These are phyloP conservation scores for Ganoderma multipileum DNA, from an alignment of 1,284 basidiomycete genomes.

Conservation along the genomic window DNA sequence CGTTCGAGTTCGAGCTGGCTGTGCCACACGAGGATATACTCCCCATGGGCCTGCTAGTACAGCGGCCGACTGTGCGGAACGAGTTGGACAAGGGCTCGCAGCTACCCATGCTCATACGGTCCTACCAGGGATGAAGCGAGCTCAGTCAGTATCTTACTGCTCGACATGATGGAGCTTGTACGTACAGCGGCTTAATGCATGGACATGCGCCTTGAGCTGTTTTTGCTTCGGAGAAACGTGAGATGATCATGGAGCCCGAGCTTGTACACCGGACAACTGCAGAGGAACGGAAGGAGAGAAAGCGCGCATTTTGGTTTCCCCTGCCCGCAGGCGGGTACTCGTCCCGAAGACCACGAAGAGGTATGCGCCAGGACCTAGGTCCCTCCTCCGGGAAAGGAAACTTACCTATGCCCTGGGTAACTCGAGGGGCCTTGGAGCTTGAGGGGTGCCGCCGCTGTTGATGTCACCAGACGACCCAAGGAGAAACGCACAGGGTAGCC, in stretches of 20 bases:
- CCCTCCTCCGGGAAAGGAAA: not conserved
- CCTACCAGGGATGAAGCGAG: not conserved
- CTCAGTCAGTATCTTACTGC: no score
- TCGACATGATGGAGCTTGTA: no score
- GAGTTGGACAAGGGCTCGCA: conserved; percentile 20
- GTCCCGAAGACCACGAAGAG: conserved; percentile 3
- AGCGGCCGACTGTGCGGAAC: conserved; percentile 20
- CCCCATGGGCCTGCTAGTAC: conserved; percentile 23
- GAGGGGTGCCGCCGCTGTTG: not conserved
- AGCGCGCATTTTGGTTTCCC: not conserved
- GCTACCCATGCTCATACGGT: conserved; percentile 19
- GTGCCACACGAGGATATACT: conserved; percentile 43
- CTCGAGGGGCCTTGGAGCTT: not conserved
- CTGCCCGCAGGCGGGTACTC: not conserved
- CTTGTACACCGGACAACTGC: not conserved
- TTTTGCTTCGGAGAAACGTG: no score
- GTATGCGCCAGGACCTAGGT: not conserved
- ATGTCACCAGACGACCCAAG: not conserved
- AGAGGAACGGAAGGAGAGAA: not conserved
- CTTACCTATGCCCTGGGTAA: not conserved
- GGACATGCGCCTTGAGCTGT: no score
- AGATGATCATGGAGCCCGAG: not conserved
- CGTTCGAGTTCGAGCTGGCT: conserved; percentile 61
- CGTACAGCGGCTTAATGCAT: no score
- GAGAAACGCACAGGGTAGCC: not conserved